Evolutionary conservation across 371 early-diverging fungal genomes (phyloP).

Genomic region (Dichotomocladium elegans): DNA sequence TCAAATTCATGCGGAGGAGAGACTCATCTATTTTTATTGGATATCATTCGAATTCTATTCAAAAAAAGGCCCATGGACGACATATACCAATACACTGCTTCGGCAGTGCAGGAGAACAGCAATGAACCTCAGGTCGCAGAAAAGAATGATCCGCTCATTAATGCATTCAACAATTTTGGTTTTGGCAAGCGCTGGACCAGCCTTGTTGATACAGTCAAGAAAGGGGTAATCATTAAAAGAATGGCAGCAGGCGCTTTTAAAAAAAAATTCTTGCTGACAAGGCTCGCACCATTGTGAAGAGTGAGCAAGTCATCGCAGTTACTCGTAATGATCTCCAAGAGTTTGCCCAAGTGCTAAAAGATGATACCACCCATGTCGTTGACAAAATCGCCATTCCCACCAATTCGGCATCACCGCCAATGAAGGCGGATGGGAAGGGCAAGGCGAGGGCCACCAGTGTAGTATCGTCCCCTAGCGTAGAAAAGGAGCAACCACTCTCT

Average conservation of each 20-base stretch:
- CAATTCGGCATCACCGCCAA: neutral
- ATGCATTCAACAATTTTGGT: slow-evolving; percentile 40
- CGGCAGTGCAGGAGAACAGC: slow-evolving; percentile 24
- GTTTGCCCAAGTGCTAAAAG: slow-evolving; percentile 37
- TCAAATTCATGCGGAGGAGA: too few relatives aligned
- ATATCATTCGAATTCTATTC: too few relatives aligned
- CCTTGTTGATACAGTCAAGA: slow-evolving; percentile 39
- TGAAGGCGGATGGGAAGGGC: slow-evolving; percentile 2
- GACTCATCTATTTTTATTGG: too few relatives aligned
- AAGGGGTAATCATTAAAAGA: slow-evolving; percentile 26
- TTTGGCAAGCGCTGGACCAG: slow-evolving; percentile 36
- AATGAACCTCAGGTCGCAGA: slow-evolving; percentile 1
- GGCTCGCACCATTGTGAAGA: too few relatives aligned
- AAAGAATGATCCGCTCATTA: slow-evolving; percentile 35
- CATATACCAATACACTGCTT: slow-evolving; percentile 34
- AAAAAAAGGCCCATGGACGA: slow-evolving; percentile 40
- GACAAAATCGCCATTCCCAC: slow-evolving; percentile 10
- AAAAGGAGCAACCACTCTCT: neutral
- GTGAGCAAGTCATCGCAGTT: slow-evolving; percentile 45
- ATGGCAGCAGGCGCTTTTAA: neutral
- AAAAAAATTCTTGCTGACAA: neutral
- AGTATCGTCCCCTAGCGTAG: slow-evolving; percentile 7
- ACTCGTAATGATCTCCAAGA: slow-evolving; percentile 45
- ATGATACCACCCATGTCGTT: slow-evolving; percentile 26
- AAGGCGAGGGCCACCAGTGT: slow-evolving; percentile 8